Evolutionary conservation across 2,329 filamentous ascomycete genomes (phyloP), one percentile per base, ranked within the genome.

Genomic region (Xylariaceae sp.): DNA sequence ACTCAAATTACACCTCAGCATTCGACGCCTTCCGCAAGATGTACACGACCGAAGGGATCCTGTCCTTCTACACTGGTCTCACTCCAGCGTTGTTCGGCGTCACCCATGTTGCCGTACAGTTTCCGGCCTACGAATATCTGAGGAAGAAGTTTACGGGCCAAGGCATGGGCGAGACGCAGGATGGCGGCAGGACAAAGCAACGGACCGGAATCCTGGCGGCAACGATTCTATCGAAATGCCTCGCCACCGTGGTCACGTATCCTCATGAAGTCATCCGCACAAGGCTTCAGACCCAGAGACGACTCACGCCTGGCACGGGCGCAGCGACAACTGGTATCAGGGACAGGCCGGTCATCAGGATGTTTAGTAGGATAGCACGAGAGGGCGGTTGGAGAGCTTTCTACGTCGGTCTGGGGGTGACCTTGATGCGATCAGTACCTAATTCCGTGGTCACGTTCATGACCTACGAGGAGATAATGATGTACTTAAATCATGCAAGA

Each of bases 381-480:
- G 92, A 98, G 59, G 92, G 98, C 60, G 92, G 92, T 5, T 95
- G 90, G 89, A 74, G 83, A 42, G 90, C 90, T 3, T 96, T 98
- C 51, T 98, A 98, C 57, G 90, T 89, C 16, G 92, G 92, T 22
- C 87, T 98, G 70, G 92, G 92, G 23, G 94, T 90, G 31, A 98
- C 98, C 62, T 85, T 98, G 77, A 87, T 96, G 69, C 77, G 92
- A 36, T 92, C 92, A 6, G 82, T 98, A 10, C 92, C 92, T 19
- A 88, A 92, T 15, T 90, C 92, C 14, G 94, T 94, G 52, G 94
- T 94, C 17, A 98, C 92, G 3, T 93, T 98, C 82, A 70, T 96
- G 55, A 96, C 90, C 10, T 98, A 94, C 55, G 92, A 98, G 63
- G 92, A 82, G 48, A 63, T 70, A 31, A 77, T 77, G 74, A 62